Conservation (phyloP, 768 basidiomycete species). For the Hericium rajendrae region DNA sequence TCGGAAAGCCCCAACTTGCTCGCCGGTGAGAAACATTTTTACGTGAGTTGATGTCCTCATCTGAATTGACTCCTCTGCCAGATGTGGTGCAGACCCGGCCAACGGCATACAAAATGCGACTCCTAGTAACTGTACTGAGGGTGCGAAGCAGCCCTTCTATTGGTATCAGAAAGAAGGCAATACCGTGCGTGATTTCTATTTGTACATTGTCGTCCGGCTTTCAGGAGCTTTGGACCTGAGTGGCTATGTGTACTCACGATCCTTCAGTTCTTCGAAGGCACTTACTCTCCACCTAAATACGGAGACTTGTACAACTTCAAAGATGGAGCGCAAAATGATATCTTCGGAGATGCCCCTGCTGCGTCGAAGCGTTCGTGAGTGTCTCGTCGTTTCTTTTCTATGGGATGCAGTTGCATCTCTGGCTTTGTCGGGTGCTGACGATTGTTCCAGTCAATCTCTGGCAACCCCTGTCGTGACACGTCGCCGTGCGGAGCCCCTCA, state of each 20-base stretch:
- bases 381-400: not conserved
- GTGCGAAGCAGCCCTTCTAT: constrained; percentile 30
- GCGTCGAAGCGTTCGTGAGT: not conserved
- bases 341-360: constrained; percentile 20
- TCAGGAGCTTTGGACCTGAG: not conserved
- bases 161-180: constrained; percentile 30
- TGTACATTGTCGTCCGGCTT: not conserved
- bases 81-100: constrained; percentile 26
- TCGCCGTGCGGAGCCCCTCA: not conserved
- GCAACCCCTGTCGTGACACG: not conserved
- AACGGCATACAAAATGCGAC: constrained; percentile 9
- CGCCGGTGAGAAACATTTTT: constrained; percentile 15
- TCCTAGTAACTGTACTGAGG: constrained; percentile 29
- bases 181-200: constrained; percentile 24
- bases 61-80: not conserved
- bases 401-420: not conserved
- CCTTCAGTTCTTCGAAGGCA: constrained; percentile 24
- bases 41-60: not conserved
- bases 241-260: not conserved
- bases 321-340: constrained; percentile 35
- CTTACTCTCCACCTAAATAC: constrained; percentile 25
- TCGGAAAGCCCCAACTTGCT: constrained; percentile 25
- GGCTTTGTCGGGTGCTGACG: not conserved
- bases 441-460: not conserved
- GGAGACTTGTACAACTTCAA: constrained; percentile 28